Base-by-base conservation (phyloP, 306 rosid genomes). In the Ormosia emarginata region DNA sequence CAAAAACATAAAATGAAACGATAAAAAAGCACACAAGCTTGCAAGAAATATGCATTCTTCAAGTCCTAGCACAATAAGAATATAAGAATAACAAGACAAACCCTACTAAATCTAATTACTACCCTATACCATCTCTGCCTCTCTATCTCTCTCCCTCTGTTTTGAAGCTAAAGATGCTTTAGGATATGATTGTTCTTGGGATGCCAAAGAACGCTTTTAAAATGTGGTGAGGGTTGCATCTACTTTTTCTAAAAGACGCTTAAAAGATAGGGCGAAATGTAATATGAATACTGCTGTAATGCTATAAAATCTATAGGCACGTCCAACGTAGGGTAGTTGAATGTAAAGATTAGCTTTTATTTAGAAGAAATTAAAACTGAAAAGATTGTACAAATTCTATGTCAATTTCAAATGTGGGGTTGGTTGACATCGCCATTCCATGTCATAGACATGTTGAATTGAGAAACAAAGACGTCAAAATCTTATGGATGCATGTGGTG, bases 41-140 rank as follows among this genome's bases (percentile, higher is more conserved):
- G 74, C 41, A 82, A 74, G 58, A 77, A 46, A 52, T 77, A 52
- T 80, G 79, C 98, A 92, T 94, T 92, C 82, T 89, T 24, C 24
- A 24, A 24, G 24, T 24, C 63, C 53, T 40, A 80, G 32, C 32
- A 65, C 36, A 81, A 61, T 59, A 71, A 79, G 62, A 24, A 24
- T 24, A 24, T 24, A 0, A 24, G 24, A 24, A 83, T 40, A 58
- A 24, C 82, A 65, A 43, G 11, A 14, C 2, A 32, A 44, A 34
- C 33, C 52, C 24, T 50, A 71, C 37, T 15, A 37, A 32, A 24
- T 24, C 24, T 24, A 24, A 24, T 84, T 47, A 9, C 69, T 72
- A 63, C 65, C 65, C 73, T 17, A 30, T 5, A 43, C 65, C 24
- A 17, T 68, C 67, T 32, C 62, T 8, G 50, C 53, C 44, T 82